Percentiles rank a stretch among this genome's conserved stretches.
Evolutionary conservation across 1,284 basidiomycete species (phyloP).

Genomic region (Tausonia pullulans): DNA sequence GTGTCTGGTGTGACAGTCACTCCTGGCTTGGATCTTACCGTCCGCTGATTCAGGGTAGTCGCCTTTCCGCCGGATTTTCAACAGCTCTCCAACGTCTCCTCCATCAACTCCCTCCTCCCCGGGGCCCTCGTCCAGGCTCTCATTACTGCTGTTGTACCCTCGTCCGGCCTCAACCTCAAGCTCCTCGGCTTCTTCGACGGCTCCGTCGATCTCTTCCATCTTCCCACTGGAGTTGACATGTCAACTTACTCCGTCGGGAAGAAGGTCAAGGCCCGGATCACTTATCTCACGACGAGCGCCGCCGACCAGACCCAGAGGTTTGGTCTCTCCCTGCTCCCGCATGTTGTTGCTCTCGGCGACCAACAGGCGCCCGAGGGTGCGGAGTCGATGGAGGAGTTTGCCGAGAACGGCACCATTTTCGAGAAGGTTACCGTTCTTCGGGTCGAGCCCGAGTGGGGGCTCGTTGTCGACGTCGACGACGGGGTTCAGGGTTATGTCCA

Average conservation of each 20-base stretch:
- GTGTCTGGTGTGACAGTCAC: slow-evolving; percentile 20
- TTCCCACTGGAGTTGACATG: no score
- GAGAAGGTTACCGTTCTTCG: slow-evolving; percentile 59
- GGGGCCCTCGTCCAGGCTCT: slow-evolving; percentile 75
- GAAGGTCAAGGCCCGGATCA: slow-evolving; percentile 74
- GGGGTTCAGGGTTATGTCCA: slow-evolving; percentile 71
- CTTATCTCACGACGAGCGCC: slow-evolving; percentile 60
- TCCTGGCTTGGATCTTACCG: not conserved
- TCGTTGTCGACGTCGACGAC: slow-evolving; percentile 55
- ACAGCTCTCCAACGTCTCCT: slow-evolving; percentile 63
- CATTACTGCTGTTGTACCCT: slow-evolving; percentile 63
- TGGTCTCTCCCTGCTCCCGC: slow-evolving; percentile 62
- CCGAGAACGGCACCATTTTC: slow-evolving; percentile 61
- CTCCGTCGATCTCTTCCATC: slow-evolving; percentile 74
- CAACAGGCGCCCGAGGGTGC: slow-evolving; percentile 28
- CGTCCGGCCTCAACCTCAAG: slow-evolving; percentile 72
- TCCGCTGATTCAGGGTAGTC: not conserved
- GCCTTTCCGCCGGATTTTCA: not conserved
- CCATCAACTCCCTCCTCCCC: slow-evolving; percentile 71
- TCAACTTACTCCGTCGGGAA: slow-evolving; percentile 46
- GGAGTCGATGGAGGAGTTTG: slow-evolving; percentile 44
- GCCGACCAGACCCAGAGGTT: slow-evolving; percentile 57
- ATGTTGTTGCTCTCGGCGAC: slow-evolving; percentile 50
- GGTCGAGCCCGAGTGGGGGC: slow-evolving; percentile 69
- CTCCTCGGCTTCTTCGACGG: slow-evolving; percentile 89